Evolutionary conservation across 2,329 filamentous ascomycete species (phyloP), one percentile per base, ranked within the genome.

Genomic region (Nothophoma quercina): DNA sequence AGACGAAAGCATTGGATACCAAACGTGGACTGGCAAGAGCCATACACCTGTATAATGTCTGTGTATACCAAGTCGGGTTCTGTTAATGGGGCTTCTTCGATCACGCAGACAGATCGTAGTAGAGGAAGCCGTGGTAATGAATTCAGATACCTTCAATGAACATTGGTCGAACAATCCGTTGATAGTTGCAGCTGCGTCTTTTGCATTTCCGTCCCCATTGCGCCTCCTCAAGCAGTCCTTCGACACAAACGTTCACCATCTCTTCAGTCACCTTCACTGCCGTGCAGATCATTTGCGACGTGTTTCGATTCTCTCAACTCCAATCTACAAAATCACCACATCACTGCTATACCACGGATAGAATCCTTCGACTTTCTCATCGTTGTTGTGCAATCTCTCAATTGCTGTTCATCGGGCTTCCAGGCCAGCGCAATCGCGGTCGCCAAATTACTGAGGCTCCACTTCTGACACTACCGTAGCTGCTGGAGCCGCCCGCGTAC

Each of bases 61-160:
- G 58, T 63, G 59, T 59, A 54, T 59, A 64, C 51, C 50, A 39
- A 44, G 39, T 39, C 7, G 32, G 50, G 50, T 47, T 59, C 41
- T 48, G 50, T 48, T 46, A 58, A 57, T 60, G 56, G 30, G 29
- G 47, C 41, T 56, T 56, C 55, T 62, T 60, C 47, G 57, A 64
- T 60, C 42, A 57, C 58, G 55, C 51, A 58, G n/a, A 58, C 64
- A 54, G 65, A 64, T 60, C 62, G 63, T 67, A 56, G 55, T 53
- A 59, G 48, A 62, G 62, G 65, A 58, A 58, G 67, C 63, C 62
- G 60, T 65, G 51, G 59, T 67, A 69, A 69, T 70, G 66, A 64
- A 60, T 61, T 62, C 62, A 62, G 58, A 59, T 63, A 59, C 51
- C 53, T 55, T 45, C 21, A 62, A 64, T 55, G 55, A 60, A 57